A percentile compares a stretch with the other conserved stretches of the same genome.
Conservation (phyloP, 805 yeast species). For the Candida pini region DNA sequence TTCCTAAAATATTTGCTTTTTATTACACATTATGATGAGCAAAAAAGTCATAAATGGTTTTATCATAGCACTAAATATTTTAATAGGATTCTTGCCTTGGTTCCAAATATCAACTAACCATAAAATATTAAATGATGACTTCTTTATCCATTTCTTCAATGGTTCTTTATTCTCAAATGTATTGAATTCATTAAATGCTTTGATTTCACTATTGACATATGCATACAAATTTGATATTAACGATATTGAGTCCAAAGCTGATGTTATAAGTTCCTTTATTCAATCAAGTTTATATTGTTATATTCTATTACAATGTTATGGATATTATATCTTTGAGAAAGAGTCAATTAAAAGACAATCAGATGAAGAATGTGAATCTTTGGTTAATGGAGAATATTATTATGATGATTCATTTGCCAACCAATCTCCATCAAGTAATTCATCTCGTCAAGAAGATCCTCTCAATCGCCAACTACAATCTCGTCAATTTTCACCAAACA, state of each 20-base stretch:
- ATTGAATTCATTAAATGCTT: background rate
- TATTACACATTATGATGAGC: no score
- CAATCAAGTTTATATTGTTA: background rate
- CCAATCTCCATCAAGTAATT: background rate
- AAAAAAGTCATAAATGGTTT: background rate
- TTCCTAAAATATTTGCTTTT: no score
- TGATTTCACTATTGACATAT: background rate
- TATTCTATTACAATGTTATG: background rate
- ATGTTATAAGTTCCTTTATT: background rate
- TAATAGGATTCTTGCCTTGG: constrained; percentile 3
- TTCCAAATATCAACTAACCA: constrained; percentile 5
- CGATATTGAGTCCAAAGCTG: background rate
- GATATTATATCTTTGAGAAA: background rate
- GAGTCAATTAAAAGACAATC: background rate
- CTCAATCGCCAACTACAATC: background rate
- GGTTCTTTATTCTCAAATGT: constrained; percentile 2
- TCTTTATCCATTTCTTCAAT: constrained; percentile 3
- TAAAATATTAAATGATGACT: constrained; percentile 1
- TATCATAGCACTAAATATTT: constrained; percentile 1
- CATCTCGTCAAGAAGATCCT: background rate
- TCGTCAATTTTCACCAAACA: background rate
- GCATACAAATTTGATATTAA: background rate
- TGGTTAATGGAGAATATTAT: background rate
- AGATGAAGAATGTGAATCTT: background rate
- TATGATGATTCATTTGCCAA: background rate